Evolutionary conservation across 495 filamentous ascomycete species (phyloP).

Genomic region (Xylaria palmicola): DNA sequence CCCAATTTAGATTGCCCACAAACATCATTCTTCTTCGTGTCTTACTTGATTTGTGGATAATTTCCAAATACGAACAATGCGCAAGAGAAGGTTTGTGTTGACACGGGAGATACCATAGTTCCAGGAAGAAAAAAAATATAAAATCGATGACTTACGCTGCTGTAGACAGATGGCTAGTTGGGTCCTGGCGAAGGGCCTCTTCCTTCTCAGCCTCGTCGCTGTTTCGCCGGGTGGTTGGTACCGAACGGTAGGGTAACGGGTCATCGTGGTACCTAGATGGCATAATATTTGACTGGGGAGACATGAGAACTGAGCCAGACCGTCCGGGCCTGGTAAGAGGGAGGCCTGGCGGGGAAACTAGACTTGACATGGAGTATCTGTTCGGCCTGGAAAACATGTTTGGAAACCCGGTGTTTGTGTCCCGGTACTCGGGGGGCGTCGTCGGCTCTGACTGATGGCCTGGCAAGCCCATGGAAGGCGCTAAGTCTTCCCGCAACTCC

Average conservation of each 20-base stretch:
- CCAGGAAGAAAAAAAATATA: neutral
- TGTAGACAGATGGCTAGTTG: constrained; percentile 64
- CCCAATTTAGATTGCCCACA: neutral
- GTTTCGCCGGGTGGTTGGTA: constrained; percentile 81
- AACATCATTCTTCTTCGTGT: neutral
- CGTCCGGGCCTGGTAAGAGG: constrained; percentile 72
- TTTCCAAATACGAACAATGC: neutral
- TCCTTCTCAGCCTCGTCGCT: constrained; percentile 77
- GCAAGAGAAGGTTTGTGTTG: neutral
- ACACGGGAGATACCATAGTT: neutral
- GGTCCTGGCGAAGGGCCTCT: constrained; percentile 61
- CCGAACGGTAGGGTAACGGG: constrained; percentile 71
- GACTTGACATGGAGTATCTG: constrained; percentile 77
- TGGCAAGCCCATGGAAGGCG: constrained; percentile 42
- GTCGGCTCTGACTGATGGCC: constrained; percentile 90
- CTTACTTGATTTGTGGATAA: neutral
- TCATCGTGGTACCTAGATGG: constrained; percentile 55
- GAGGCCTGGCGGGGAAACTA: constrained; percentile 75
- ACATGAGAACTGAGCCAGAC: constrained; percentile 68
- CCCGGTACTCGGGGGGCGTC: constrained; percentile 91
- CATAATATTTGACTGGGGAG: constrained; percentile 53
- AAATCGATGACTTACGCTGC: constrained; percentile 57
- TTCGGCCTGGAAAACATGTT: constrained; percentile 73
- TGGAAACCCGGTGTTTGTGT: constrained; percentile 63
- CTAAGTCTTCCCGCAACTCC: constrained; percentile 74